Percentiles rank a stretch among this genome's conserved stretches.
Evolutionary conservation across 176 grass and related monocot genomes (phyloP).

Genomic region (Melocanna baccifera): DNA sequence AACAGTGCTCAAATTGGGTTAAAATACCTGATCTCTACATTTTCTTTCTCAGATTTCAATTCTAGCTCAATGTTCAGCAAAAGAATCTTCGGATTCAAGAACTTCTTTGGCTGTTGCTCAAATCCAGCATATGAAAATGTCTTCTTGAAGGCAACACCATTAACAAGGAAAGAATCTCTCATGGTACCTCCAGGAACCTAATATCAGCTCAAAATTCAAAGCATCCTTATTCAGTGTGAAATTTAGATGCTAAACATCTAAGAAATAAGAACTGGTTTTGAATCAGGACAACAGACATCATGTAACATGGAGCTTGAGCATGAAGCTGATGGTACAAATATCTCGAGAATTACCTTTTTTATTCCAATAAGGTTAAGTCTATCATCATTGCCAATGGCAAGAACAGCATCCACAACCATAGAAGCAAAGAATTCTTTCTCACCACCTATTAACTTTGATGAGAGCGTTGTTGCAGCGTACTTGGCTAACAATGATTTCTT

Average conservation of each 20-base stretch:
- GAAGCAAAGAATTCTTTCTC: conserved; percentile 89
- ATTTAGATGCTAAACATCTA: not conserved
- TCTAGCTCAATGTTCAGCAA: conserved; percentile 94
- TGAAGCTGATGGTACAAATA: not conserved
- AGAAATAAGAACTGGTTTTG: not conserved
- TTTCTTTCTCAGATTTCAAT: conserved; percentile 95
- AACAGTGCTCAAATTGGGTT: not conserved
- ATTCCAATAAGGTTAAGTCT: conserved; percentile 90
- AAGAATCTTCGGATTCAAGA: conserved; percentile 85
- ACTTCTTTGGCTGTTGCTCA: conserved; percentile 93
- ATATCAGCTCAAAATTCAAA: conserved; percentile 1
- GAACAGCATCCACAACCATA: conserved; percentile 89
- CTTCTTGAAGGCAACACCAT: conserved; percentile 93
- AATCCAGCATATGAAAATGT: conserved; percentile 95
- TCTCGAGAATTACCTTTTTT: conserved; percentile 56
- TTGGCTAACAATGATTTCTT: conserved; percentile 85
- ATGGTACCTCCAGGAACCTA: conserved; percentile 91
- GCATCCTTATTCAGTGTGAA: not conserved
- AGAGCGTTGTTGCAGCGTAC: conserved; percentile 84
- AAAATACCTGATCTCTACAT: conserved; percentile 78
- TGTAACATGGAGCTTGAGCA: not conserved
- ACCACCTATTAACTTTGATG: conserved; percentile 84
- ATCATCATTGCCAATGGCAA: conserved; percentile 80
- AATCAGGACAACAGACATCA: not conserved
- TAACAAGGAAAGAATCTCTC: conserved; percentile 87